Percentiles rank a stretch among this genome's conserved stretches.
Evolutionary conservation across 495 filamentous ascomycete genomes (phyloP).

Genomic region (Chaetomium fimeti): DNA sequence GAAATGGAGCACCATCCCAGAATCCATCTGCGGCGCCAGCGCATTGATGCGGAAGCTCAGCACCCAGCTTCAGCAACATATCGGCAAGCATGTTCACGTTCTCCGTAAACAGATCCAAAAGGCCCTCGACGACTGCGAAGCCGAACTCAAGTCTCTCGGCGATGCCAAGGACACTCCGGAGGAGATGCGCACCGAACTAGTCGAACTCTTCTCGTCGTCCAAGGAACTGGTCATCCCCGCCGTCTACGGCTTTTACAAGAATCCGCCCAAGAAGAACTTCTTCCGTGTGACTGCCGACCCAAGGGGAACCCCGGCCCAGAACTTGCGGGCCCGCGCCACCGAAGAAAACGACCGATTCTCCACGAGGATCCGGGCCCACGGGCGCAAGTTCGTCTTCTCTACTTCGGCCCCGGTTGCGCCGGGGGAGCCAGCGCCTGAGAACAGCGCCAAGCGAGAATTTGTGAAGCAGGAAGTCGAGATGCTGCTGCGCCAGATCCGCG

Average conservation of each 20-base stretch:
- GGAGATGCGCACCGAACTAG: conserved; percentile 44
- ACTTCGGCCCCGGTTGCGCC: not conserved
- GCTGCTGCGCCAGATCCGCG: conserved; percentile 41
- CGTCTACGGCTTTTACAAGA: conserved; percentile 45
- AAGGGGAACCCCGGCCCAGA: conserved; percentile 42
- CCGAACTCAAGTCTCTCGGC: conserved; percentile 41
- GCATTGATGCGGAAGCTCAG: conserved; percentile 41
- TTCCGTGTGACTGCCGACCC: conserved; percentile 41
- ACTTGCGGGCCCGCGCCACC: conserved; percentile 41
- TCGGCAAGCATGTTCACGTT: conserved; percentile 39
- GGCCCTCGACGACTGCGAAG: conserved; percentile 41
- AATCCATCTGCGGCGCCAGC: conserved; percentile 34
- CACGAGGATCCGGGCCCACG: conserved; percentile 35
- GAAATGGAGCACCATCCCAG: conserved; percentile 44
- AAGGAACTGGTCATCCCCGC: conserved; percentile 43
- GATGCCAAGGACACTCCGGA: conserved; percentile 38
- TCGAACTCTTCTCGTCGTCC: conserved; percentile 40
- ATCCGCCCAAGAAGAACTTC: conserved; percentile 41
- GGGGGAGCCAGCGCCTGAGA: conserved; percentile 16
- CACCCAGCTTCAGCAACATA: conserved; percentile 42
- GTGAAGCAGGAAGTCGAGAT: conserved; percentile 38
- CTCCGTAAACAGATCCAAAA: conserved; percentile 40
- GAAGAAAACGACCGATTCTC: conserved; percentile 46
- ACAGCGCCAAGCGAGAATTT: conserved; percentile 36
- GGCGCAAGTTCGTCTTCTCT: conserved; percentile 41